These are phyloP conservation scores for Lactarius sp. DNA, from an alignment of 768 basidiomycete genomes.

Conservation along the genomic window DNA sequence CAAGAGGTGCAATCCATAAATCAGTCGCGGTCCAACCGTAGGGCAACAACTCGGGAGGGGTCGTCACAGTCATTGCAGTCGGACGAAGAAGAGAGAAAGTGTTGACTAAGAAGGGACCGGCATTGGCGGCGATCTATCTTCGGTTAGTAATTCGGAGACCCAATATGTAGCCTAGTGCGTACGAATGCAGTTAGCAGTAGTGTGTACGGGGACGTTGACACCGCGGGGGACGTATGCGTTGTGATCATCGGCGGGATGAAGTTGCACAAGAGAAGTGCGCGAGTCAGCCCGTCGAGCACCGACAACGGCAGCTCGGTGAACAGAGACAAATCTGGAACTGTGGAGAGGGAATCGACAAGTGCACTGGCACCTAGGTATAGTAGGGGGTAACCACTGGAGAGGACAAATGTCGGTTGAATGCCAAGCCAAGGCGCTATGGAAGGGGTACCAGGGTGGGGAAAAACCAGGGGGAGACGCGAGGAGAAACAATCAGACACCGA, in stretches of 20 bases:
- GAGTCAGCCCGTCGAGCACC: constrained; percentile 21
- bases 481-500: neutral
- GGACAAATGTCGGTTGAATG: constrained; percentile 23
- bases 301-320: constrained; percentile 21
- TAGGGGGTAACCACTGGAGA: constrained; percentile 8
- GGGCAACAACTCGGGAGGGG: constrained; percentile 72
- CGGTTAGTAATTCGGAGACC: constrained; percentile 3
- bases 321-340: constrained; percentile 20
- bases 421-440: constrained; percentile 23
- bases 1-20: constrained; percentile 76
- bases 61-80: constrained; percentile 59
- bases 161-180: neutral
- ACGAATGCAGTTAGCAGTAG: constrained; percentile 23
- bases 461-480: neutral
- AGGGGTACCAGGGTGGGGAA: neutral
- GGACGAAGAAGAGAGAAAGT: constrained; percentile 72
- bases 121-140: constrained; percentile 30
- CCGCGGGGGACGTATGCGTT: constrained; percentile 14
- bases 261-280: constrained; percentile 25
- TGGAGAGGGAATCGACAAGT: constrained; percentile 15
- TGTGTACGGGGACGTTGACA: constrained; percentile 23
- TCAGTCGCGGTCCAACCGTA: constrained; percentile 86
- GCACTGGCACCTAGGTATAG: constrained; percentile 13
- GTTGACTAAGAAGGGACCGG: constrained; percentile 75
- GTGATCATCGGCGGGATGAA: constrained; percentile 23